Conservation (phyloP, 73 alveolate genomes). For the Blepharisma stoltei region DNA sequence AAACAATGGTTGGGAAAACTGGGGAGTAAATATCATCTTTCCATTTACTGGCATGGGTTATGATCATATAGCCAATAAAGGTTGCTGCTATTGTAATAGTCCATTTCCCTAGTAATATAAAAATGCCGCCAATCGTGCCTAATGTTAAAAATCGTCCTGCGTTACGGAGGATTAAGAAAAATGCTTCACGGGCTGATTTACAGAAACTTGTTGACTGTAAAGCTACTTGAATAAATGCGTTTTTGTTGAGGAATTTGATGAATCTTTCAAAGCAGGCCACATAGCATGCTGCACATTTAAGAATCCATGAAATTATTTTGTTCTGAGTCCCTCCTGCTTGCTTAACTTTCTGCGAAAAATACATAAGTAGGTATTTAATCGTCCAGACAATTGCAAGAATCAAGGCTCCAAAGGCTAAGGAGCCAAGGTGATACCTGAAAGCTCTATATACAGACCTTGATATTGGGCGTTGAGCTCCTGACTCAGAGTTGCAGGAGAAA, state of each 20-base stretch:
- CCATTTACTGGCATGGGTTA: conserved; percentile 56
- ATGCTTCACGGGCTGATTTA: conserved; percentile 94
- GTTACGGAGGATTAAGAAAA: conserved; percentile 84
- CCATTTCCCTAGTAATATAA: conserved; percentile 86
- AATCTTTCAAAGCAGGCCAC: conserved; percentile 90
- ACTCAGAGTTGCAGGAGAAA: conserved; percentile 86
- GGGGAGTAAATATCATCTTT: conserved; percentile 65
- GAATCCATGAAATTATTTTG: conserved; percentile 70
- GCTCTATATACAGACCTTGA: conserved; percentile 82
- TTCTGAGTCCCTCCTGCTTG: conserved; percentile 70
- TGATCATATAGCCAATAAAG: conserved; percentile 76
- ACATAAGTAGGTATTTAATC: conserved; percentile 82
- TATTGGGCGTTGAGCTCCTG: conserved; percentile 83
- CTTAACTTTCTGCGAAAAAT: conserved; percentile 70
- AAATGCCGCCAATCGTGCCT: conserved; percentile 84
- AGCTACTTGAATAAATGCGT: conserved; percentile 94
- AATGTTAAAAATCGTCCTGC: conserved; percentile 92
- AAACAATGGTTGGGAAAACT: conserved; percentile 76
- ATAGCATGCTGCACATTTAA: conserved; percentile 82
- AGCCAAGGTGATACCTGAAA: conserved; percentile 94
- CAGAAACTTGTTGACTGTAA: conserved; percentile 92
- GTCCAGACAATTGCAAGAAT: conserved; percentile 90
- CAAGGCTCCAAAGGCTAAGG: conserved; percentile 95
- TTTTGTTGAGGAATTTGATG: conserved; percentile 87
- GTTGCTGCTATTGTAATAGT: conserved; percentile 76